Evolutionary conservation across 23 red algal species (phyloP).

Genomic region (Gracilaria domingensis): DNA sequence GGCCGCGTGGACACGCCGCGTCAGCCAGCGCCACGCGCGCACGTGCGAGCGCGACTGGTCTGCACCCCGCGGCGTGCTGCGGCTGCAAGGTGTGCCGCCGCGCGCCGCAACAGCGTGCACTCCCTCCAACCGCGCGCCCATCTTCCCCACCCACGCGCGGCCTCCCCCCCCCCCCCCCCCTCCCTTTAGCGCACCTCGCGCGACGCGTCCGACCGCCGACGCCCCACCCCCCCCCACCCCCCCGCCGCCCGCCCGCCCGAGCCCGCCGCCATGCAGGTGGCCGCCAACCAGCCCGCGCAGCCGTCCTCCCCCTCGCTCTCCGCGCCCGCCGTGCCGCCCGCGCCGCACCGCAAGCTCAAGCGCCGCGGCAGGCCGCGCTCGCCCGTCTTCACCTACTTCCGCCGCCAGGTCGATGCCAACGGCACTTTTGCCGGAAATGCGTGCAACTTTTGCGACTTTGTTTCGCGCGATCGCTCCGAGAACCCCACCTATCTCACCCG

Average conservation of each 20-base stretch:
- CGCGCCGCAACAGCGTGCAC: no score
- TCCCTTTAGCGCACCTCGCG: no score
- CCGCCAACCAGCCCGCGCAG: not conserved
- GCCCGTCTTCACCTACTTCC: slow-evolving; percentile 56
- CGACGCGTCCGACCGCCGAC: no score
- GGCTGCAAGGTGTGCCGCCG: no score
- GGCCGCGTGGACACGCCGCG: no score
- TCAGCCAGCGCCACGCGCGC: no score
- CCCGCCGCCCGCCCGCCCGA: not conserved
- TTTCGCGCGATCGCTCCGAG: slow-evolving; percentile 63
- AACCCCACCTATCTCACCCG: slow-evolving; percentile 68
- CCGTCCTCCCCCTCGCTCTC: not conserved
- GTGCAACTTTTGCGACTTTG: slow-evolving; percentile 55
- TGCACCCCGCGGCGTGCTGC: no score
- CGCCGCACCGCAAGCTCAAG: slow-evolving; percentile 11
- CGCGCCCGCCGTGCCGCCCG: not conserved
- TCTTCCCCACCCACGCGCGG: no score
- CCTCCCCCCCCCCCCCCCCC: no score
- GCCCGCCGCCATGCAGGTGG: not conserved
- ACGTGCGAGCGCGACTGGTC: no score
- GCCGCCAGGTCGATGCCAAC: slow-evolving; percentile 16
- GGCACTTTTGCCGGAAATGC: slow-evolving; percentile 35
- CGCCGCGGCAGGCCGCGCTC: slow-evolving; percentile 53
- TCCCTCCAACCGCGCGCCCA: no score
- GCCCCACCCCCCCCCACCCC: not conserved